These are phyloP conservation scores for Neofusicoccum ribis DNA, from an alignment of 2,329 filamentous ascomycete species.

Conservation along the genomic window DNA sequence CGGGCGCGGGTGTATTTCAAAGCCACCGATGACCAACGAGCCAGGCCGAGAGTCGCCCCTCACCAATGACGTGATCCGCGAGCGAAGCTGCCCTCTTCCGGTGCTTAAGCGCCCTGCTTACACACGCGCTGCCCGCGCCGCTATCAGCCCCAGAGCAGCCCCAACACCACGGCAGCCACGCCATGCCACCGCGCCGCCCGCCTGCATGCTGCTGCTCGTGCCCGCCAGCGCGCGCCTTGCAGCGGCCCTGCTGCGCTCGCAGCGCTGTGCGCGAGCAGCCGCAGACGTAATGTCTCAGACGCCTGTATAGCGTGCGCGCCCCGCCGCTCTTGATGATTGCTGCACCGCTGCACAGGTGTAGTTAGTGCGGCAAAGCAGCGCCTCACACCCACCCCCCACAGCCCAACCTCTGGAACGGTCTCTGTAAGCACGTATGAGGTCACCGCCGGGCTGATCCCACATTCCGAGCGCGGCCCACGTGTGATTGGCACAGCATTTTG, in stretches of 20 bases:
- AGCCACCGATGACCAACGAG: constrained; percentile 1
- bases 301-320: neutral
- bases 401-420: neutral
- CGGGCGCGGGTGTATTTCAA: constrained; percentile 17
- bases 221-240: neutral
- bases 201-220: neutral
- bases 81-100: constrained; percentile 3
- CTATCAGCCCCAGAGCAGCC: neutral
- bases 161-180: neutral
- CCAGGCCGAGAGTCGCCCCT: constrained; percentile 11
- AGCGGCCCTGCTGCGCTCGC: neutral
- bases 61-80: constrained; percentile 12
- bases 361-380: neutral
- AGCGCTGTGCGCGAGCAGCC: neutral
- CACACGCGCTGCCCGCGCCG: neutral
- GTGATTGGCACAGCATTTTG: neutral
- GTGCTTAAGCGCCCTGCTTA: neutral
- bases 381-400: neutral
- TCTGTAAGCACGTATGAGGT: neutral
- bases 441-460: neutral
- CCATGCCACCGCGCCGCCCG: neutral
- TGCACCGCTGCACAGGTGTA: neutral
- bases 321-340: neutral
- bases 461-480: constrained; percentile 3
- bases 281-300: neutral